Percentiles rank a stretch among this genome's conserved stretches.
These are phyloP conservation scores for Sordariomycetes sp. DNA, from an alignment of 2,329 filamentous ascomycete species.

Conservation along the genomic window DNA sequence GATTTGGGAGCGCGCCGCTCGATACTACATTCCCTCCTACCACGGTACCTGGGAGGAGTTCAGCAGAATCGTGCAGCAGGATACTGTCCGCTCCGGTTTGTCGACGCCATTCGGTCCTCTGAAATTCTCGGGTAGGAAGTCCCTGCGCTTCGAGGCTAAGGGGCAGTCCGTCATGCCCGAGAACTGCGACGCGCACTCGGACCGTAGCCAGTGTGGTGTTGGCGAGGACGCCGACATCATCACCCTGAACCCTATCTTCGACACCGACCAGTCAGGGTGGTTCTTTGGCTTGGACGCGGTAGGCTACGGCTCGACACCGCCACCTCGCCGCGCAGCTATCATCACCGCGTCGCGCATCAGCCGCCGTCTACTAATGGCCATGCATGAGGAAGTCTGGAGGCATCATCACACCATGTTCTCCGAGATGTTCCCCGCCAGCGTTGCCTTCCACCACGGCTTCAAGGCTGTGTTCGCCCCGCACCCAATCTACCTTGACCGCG, in stretches of 20 bases:
- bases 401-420: conserved; percentile 65
- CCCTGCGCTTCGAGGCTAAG: conserved; percentile 41
- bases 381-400: conserved; percentile 66
- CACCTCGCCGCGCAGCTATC: conserved; percentile 59
- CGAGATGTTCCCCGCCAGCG: conserved; percentile 68
- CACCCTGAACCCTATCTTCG: conserved; percentile 69
- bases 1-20: conserved; percentile 69
- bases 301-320: conserved; percentile 47
- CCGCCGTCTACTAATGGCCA: conserved; percentile 55
- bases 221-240: conserved; percentile 68
- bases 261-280: conserved; percentile 63
- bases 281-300: conserved; percentile 62
- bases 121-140: conserved; percentile 35
- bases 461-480: conserved; percentile 78
- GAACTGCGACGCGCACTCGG: conserved; percentile 43
- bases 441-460: conserved; percentile 65
- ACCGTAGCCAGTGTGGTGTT: conserved; percentile 49
- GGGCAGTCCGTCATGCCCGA: conserved; percentile 44
- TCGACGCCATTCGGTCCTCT: conserved; percentile 63
- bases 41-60: conserved; percentile 70
- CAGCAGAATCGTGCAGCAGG: conserved; percentile 51
- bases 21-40: conserved; percentile 65
- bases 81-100: conserved; percentile 42
- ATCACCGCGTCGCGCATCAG: conserved; percentile 63
- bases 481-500: conserved; percentile 68